Evolutionary conservation across 2,329 filamentous ascomycete species (phyloP), one percentile per base, ranked within the genome.

Genomic region (Teratosphaeria destructans): DNA sequence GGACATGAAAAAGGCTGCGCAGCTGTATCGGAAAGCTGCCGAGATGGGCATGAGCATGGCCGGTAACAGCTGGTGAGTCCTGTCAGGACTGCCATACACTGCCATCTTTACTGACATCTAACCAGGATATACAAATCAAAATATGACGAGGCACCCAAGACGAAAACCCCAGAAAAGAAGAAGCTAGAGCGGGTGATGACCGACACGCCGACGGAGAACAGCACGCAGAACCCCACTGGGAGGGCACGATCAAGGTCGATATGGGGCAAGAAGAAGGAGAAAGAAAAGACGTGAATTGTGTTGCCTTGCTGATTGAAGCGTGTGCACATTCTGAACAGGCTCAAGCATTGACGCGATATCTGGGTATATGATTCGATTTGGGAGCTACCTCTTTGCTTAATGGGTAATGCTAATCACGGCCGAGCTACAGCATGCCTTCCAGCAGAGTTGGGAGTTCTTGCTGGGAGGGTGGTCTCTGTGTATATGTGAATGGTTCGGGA

Each of bases 21-120:
- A 85, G 62, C 90, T 94, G 69, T 97, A 97, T 73, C 86, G 94
- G 26, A 82, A 87, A 78, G 94, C 94, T 5, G 94, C 96, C 73
- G 85, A 87, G 27, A 94, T 94, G 75, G 94, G 94, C 6, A 92
- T 96, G 80, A 95, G 85, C 74, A 97, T 97, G 91, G 88, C 96
- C 59, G 94, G 94, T 59, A 97, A 97, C 73, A 96, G 91, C 79
- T 99, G 94, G 93, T 96, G 80, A 72, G 89, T 82, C 60, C 61
- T 16, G 16, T 16, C 2, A 52, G 11, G 55, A 54, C 53, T 47
- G 37, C 2, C 37, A 43, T 54, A 14, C 14, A 14, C 7, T 43
- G 23, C 43, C 56, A 12, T 12, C 10, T 37, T 55, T 54, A 32
- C 27, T 57, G 52, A 58, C 16, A 27, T n/a, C 52, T 58, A 58